A percentile compares a stretch with the other conserved stretches of the same genome.
Evolutionary conservation across 805 yeast genomes (phyloP).

Genomic region (Metschnikowia henanensis): DNA sequence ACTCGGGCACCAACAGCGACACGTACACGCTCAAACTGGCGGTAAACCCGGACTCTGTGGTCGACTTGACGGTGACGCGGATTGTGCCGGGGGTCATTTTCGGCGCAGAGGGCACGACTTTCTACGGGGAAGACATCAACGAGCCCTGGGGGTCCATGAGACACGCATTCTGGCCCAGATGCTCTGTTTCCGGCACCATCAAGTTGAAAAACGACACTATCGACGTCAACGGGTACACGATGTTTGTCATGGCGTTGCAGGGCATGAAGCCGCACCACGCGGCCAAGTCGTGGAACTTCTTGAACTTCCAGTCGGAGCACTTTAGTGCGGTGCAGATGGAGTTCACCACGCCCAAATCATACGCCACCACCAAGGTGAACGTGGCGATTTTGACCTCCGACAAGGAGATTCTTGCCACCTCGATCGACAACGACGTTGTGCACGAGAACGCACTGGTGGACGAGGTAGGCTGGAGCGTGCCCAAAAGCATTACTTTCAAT

Average conservation of each 20-base stretch:
- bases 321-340: constrained; percentile 87
- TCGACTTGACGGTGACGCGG: constrained; percentile 65
- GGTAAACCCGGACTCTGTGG: constrained; percentile 67
- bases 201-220: constrained; percentile 38
- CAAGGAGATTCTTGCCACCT: constrained; percentile 59
- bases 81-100: constrained; percentile 82
- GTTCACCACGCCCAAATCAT: constrained; percentile 90
- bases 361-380: constrained; percentile 78
- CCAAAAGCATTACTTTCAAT: constrained; percentile 62
- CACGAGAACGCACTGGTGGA: constrained; percentile 56
- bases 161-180: constrained; percentile 96
- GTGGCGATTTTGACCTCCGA: constrained; percentile 72
- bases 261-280: constrained; percentile 99
- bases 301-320: constrained; percentile 79
- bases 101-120: constrained; percentile 83
- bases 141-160: constrained; percentile 98
- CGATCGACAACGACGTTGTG: constrained; percentile 62
- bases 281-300: constrained; percentile 94
- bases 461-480: constrained; percentile 92
- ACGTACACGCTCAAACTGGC: constrained; percentile 54
- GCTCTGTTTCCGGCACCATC: constrained; percentile 65
- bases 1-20: constrained; percentile 49
- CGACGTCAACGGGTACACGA: constrained; percentile 50
- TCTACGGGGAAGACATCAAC: constrained; percentile 78
- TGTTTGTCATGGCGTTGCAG: constrained; percentile 96